Evolutionary conservation across 1,284 basidiomycete species (phyloP).

Genomic region (Takashimella koratensis): DNA sequence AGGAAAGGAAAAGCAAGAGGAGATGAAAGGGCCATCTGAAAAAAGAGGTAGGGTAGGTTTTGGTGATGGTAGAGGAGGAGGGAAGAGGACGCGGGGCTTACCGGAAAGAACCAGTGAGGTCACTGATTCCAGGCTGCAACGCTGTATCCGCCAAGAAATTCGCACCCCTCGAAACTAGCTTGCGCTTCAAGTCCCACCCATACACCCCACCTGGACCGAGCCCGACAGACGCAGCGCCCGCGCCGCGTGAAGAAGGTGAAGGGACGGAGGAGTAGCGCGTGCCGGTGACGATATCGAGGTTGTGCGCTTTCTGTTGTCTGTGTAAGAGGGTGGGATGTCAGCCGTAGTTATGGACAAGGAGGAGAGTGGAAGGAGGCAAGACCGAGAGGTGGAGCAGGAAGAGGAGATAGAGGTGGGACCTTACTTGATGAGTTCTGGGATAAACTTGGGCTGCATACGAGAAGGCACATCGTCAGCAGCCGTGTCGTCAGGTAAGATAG

Average conservation of each 20-base stretch:
- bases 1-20: not conserved
- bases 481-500: too few relatives aligned
- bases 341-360: not conserved
- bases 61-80: not conserved
- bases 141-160: slow-evolving; percentile 82
- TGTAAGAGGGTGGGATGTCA: not conserved
- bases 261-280: slow-evolving; percentile 65
- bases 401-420: slow-evolving; percentile 16
- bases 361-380: not conserved
- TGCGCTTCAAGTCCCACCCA: slow-evolving; percentile 84
- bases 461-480: too few relatives aligned
- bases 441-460: slow-evolving; percentile 74
- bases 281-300: slow-evolving; percentile 84
- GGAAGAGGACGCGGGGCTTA: slow-evolving; percentile 43
- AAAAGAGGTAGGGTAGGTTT: not conserved
- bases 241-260: slow-evolving; percentile 21
- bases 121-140: slow-evolving; percentile 75
- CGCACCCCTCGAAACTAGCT: slow-evolving; percentile 77
- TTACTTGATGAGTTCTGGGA: slow-evolving; percentile 78
- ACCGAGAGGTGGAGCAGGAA: slow-evolving; percentile 4
- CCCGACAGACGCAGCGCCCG: slow-evolving; percentile 44
- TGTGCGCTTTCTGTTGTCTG: slow-evolving; percentile 71
- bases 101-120: slow-evolving; percentile 83
- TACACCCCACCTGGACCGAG: slow-evolving; percentile 71
- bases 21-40: not conserved